These are phyloP conservation scores for Leucocoprinus sp. DNA, from an alignment of 768 basidiomycete genomes.

Conservation along the genomic window DNA sequence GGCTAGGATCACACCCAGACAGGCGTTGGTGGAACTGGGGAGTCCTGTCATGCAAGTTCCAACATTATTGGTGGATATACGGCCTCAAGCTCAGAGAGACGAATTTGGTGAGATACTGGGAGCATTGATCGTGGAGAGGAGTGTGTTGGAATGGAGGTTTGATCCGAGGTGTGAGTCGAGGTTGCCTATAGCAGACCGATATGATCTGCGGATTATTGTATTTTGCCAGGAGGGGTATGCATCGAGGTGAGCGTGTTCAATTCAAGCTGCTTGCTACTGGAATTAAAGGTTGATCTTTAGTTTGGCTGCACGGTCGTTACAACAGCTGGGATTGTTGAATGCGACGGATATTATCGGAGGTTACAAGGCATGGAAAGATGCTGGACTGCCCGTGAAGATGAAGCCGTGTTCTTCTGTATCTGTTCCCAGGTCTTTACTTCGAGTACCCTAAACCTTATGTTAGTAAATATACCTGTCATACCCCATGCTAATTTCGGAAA, in stretches of 20 bases:
- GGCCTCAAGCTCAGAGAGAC: conserved; percentile 53
- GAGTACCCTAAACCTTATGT: too few relatives aligned
- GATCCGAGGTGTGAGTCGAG: conserved; percentile 58
- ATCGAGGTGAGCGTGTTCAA: conserved; percentile 28
- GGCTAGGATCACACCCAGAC: conserved; percentile 49
- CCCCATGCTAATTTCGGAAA: too few relatives aligned
- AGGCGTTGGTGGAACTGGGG: conserved; percentile 55
- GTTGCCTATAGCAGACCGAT: conserved; percentile 62
- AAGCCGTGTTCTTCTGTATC: conserved; percentile 17
- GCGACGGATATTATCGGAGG: conserved; percentile 77
- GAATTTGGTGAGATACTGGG: conserved; percentile 54
- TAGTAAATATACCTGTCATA: background rate
- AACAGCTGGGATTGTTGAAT: conserved; percentile 62
- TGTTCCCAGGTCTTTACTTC: conserved; percentile 21
- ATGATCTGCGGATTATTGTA: conserved; percentile 66
- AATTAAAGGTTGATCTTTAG: conserved; percentile 23
- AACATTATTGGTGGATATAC: conserved; percentile 72
- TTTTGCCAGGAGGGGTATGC: conserved; percentile 71
- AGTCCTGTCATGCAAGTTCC: conserved; percentile 47
- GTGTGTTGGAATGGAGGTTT: conserved; percentile 73
- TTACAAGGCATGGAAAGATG: conserved; percentile 62
- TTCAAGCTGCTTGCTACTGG: background rate
- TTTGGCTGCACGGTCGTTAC: conserved; percentile 61
- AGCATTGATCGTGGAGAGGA: conserved; percentile 67
- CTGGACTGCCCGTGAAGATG: conserved; percentile 50